A percentile compares a stretch with the other conserved stretches of the same genome.
Evolutionary conservation across 2,329 filamentous ascomycete species (phyloP).

Genomic region (Phialophora chinensis): DNA sequence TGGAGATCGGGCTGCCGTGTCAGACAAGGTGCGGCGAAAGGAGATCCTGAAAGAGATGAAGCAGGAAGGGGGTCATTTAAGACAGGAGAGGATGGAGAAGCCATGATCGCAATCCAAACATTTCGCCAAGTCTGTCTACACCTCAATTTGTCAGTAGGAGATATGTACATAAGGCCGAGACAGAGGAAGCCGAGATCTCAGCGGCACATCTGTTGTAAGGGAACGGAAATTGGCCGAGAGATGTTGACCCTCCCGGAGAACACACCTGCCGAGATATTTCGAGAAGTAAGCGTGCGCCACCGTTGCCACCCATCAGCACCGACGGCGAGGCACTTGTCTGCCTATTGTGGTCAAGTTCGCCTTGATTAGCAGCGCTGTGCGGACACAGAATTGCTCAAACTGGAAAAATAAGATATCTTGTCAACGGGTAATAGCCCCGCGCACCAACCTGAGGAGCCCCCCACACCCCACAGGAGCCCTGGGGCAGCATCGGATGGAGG

Average conservation of each 20-base stretch:
- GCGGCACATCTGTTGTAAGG: background rate
- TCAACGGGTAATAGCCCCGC: constrained; percentile 5
- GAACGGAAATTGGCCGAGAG: background rate
- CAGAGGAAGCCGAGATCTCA: background rate
- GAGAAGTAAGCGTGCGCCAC: background rate
- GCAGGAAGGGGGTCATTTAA: background rate
- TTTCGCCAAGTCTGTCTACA: background rate
- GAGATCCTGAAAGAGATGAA: background rate
- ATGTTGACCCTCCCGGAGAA: background rate
- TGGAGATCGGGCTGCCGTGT: constrained; percentile 40
- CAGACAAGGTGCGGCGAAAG: background rate
- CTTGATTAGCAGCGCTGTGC: background rate
- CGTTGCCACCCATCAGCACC: background rate
- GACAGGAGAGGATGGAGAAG: background rate
- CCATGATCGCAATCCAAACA: background rate
- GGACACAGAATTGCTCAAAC: background rate
- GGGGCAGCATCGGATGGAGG: constrained; percentile 17
- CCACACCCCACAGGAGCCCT: constrained; percentile 15
- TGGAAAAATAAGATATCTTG: background rate
- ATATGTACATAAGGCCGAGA: too few species aligned
- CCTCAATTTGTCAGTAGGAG: background rate
- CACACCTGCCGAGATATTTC: background rate
- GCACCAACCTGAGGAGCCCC: background rate
- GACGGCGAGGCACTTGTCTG: background rate
- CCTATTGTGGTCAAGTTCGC: too few species aligned